Evolutionary conservation across 305 asterid genomes (phyloP).

Genomic region (Fraxinus baroniana): DNA sequence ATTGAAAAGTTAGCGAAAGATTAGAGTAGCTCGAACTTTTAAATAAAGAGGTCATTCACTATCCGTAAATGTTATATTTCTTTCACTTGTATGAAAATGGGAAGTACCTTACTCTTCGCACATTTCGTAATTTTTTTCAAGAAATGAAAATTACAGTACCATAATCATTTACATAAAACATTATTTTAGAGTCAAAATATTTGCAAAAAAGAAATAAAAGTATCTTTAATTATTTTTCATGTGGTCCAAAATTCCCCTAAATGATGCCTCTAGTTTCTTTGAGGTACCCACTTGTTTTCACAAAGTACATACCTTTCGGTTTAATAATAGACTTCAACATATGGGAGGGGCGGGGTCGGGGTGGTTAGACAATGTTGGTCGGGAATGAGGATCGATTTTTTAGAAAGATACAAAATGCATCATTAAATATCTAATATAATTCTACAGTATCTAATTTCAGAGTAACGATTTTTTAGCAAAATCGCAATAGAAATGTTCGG

Average conservation of each 20-base stretch:
- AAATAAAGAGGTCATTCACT: background rate
- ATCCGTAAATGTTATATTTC: background rate
- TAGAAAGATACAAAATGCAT: background rate
- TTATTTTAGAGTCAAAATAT: background rate
- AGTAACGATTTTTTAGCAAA: background rate
- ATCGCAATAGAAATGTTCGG: constrained; percentile 23
- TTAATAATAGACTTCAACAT: constrained; percentile 23
- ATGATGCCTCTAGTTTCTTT: constrained; percentile 8
- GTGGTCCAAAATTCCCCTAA: background rate
- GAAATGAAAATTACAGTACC: background rate
- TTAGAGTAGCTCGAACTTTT: background rate
- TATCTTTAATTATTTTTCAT: background rate
- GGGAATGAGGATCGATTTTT: background rate
- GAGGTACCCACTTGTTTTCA: constrained; percentile 11
- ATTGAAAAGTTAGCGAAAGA: background rate
- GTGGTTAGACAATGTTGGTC: background rate
- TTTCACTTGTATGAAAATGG: background rate
- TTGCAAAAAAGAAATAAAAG: background rate
- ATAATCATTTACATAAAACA: background rate
- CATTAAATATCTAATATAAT: background rate
- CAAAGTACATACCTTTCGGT: constrained; percentile 25
- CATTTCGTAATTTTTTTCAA: background rate
- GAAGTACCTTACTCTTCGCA: background rate
- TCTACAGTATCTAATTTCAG: background rate
- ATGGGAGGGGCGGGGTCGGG: background rate